Conservation (phyloP, 148 eudicot genomes). For the Silene uniflora region DNA sequence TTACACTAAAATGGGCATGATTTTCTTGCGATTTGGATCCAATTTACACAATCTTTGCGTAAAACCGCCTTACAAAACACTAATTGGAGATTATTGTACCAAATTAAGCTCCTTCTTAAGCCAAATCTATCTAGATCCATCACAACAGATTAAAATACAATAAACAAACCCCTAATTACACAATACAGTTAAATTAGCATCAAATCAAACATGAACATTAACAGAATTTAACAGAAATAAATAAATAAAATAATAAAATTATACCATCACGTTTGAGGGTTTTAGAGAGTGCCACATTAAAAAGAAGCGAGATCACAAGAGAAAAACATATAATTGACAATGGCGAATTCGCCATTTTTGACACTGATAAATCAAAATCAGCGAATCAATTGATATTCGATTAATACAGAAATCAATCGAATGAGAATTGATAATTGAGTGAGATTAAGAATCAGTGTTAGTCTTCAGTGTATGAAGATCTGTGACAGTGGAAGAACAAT, state of each 20-base stretch:
- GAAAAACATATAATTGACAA: slow-evolving; percentile 22
- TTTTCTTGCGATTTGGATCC: too few relatives aligned
- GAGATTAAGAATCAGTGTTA: not conserved
- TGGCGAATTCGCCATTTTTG: slow-evolving; percentile 33
- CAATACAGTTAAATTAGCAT: not conserved
- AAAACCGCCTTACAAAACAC: too few relatives aligned
- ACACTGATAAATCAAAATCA: not conserved
- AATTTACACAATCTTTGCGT: too few relatives aligned
- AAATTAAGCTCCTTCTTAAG: not conserved
- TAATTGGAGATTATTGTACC: not conserved
- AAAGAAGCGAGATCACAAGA: slow-evolving; percentile 34
- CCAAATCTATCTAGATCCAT: not conserved
- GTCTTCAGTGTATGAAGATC: not conserved
- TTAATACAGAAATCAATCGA: not conserved
- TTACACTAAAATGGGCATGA: too few relatives aligned
- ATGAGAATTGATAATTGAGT: not conserved
- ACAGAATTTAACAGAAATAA: not conserved
- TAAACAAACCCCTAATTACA: not conserved
- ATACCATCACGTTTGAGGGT: slow-evolving; percentile 64
- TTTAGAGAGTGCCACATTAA: slow-evolving; percentile 38
- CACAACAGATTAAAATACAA: not conserved
- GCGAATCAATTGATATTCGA: not conserved
- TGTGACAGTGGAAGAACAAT: not conserved
- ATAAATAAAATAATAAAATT: not conserved
- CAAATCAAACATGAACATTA: slow-evolving; percentile 4